Conservation (phyloP, 148 eudicot genomes). For the Vaccinium vitisidaea region DNA sequence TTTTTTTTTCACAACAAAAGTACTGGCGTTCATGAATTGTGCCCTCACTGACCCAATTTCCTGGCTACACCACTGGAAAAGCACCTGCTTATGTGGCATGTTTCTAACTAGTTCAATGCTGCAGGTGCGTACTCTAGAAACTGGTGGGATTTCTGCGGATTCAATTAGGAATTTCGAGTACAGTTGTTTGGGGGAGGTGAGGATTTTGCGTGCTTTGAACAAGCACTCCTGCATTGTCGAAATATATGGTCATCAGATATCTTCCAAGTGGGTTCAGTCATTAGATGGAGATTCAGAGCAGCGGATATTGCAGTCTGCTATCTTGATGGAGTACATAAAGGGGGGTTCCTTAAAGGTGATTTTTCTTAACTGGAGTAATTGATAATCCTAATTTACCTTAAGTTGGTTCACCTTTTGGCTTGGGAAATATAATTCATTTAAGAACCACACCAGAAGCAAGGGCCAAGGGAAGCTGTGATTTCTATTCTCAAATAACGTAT, state of each 20-base stretch:
- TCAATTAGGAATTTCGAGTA: constrained; percentile 70
- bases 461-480: not conserved
- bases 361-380: not conserved
- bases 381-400: not conserved
- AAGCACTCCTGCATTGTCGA: constrained; percentile 76
- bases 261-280: constrained; percentile 64
- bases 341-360: constrained; percentile 91
- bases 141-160: constrained; percentile 50
- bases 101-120: constrained; percentile 21
- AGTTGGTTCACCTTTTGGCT: not conserved
- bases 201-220: constrained; percentile 69
- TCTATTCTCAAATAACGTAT: not conserved
- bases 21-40: too few relatives aligned
- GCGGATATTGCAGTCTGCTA: constrained; percentile 68
- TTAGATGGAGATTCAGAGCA: constrained; percentile 52
- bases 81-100: not conserved
- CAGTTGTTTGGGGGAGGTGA: constrained; percentile 80
- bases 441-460: not conserved
- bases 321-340: constrained; percentile 80
- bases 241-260: constrained; percentile 80
- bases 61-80: too few relatives aligned
- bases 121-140: constrained; percentile 74
- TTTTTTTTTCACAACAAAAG: too few relatives aligned
- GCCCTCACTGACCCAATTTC: too few relatives aligned
- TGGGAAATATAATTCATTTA: not conserved